Evolutionary conservation across 2,329 filamentous ascomycete genomes (phyloP).

Genomic region (Neonectria coccinea): DNA sequence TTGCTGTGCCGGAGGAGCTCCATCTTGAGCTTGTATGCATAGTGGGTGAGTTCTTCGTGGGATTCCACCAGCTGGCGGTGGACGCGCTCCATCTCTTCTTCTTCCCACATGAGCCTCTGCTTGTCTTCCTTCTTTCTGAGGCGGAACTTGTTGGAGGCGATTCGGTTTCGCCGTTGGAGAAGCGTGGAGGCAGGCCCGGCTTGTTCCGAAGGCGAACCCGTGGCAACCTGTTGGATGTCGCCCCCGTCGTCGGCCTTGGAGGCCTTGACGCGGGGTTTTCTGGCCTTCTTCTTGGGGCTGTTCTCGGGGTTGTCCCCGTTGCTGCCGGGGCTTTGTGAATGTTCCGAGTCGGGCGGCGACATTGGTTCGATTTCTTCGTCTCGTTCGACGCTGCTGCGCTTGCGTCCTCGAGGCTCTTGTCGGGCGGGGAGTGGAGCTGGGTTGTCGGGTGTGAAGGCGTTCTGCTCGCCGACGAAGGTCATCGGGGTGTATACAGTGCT

Average conservation of each 20-base stretch:
- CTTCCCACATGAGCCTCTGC: constrained; percentile 29
- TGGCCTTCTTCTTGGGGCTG: neutral
- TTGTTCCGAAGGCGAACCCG: neutral
- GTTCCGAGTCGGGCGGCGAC: neutral
- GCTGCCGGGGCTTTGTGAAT: neutral
- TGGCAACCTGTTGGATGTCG: neutral
- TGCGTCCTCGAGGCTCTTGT: neutral
- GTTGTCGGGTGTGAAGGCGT: neutral
- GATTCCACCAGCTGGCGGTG: constrained; percentile 9
- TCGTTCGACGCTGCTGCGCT: neutral
- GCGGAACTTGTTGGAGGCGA: constrained; percentile 44
- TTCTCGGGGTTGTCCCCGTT: neutral
- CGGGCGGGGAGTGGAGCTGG: neutral
- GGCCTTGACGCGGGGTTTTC: too few species aligned
- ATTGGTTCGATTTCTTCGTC: neutral
- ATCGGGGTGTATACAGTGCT: neutral
- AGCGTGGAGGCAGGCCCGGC: neutral
- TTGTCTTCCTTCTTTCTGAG: constrained; percentile 36
- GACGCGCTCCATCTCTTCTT: constrained; percentile 33
- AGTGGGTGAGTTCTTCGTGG: too few species aligned
- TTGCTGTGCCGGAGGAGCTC: constrained; percentile 38
- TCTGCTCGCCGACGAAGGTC: neutral
- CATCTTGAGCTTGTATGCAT: constrained; percentile 36
- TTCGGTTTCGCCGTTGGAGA: constrained; percentile 37
- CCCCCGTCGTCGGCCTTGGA: neutral